phyloP scores from a whole-genome alignment of 805 yeast genomes.

The Spencermartinsiella europaea region DNA sequence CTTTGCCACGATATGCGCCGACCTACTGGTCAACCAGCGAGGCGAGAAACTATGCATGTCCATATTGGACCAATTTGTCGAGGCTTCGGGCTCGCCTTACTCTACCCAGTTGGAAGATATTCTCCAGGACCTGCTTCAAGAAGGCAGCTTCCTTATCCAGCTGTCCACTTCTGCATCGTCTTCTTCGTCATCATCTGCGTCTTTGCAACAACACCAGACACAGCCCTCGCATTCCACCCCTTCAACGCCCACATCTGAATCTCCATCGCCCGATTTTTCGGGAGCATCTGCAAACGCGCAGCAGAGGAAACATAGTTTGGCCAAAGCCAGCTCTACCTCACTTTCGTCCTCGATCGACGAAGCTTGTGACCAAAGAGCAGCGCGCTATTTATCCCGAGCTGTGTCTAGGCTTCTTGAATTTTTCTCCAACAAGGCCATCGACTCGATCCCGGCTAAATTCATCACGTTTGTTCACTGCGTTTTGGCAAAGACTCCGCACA shows the following conservation, averaged over 20 bases:
- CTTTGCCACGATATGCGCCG: constrained; percentile 25
- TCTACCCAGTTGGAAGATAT: constrained; percentile 14
- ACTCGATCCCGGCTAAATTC: constrained; percentile 17
- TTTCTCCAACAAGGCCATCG: constrained; percentile 16
- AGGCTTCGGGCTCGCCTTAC: constrained; percentile 12
- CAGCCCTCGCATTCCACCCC: constrained; percentile 3
- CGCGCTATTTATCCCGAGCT: constrained; percentile 11
- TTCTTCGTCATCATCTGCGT: constrained; percentile 1
- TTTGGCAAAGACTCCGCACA: constrained; percentile 10
- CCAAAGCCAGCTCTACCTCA: constrained; percentile 15
- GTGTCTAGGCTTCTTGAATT: constrained; percentile 13
- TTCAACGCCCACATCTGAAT: constrained; percentile 11
- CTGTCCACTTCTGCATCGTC: neutral
- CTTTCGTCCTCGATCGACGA: constrained; percentile 14
- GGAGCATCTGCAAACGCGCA: constrained; percentile 1
- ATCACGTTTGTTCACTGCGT: constrained; percentile 14
- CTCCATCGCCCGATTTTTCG: constrained; percentile 14
- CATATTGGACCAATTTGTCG: constrained; percentile 18
- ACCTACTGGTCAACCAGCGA: constrained; percentile 18
- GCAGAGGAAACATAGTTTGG: neutral
- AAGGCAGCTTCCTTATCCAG: constrained; percentile 19
- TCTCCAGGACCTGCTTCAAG: constrained; percentile 17
- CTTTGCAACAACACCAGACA: neutral
- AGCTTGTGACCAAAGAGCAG: constrained; percentile 6
- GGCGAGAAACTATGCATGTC: constrained; percentile 20